phyloP scores from a whole-genome alignment of 176 grass and related monocot species.

The Triticum urartu region DNA sequence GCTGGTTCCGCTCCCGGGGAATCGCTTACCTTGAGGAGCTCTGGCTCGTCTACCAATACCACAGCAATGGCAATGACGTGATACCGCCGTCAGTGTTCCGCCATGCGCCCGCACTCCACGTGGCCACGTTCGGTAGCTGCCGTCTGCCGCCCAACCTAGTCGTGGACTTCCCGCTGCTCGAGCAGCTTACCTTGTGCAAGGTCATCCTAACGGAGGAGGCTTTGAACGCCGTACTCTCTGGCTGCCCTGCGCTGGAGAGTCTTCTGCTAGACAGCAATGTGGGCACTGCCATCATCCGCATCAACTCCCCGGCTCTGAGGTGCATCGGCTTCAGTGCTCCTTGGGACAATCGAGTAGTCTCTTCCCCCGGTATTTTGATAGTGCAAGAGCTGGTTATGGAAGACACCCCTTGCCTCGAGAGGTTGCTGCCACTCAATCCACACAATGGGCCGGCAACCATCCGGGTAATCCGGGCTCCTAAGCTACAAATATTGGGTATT shows the following conservation, averaged over 20 bases:
- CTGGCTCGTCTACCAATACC: too few relatives aligned
- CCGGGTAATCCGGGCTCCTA: neutral
- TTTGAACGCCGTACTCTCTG: neutral
- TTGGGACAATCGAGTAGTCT: neutral
- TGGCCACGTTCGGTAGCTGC: neutral
- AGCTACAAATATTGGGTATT: neutral
- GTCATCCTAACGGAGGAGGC: neutral
- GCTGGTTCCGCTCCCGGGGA: too few relatives aligned
- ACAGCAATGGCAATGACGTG: too few relatives aligned
- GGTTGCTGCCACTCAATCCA: neutral
- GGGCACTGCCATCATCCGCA: neutral
- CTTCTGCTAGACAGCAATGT: neutral
- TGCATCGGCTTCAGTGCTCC: neutral
- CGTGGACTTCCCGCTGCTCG: neutral
- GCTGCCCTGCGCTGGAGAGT: neutral
- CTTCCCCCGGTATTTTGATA: too few relatives aligned
- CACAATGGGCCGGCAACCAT: neutral
- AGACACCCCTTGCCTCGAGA: neutral
- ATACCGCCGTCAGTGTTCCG: neutral
- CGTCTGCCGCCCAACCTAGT: neutral
- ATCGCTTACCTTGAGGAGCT: too few relatives aligned
- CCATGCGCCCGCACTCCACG: neutral
- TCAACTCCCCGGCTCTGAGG: neutral
- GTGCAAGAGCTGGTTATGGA: neutral
- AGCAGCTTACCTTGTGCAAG: neutral